Evolutionary conservation across 345 rosid genomes (phyloP).

Genomic region (Arabidopsis arenosa): DNA sequence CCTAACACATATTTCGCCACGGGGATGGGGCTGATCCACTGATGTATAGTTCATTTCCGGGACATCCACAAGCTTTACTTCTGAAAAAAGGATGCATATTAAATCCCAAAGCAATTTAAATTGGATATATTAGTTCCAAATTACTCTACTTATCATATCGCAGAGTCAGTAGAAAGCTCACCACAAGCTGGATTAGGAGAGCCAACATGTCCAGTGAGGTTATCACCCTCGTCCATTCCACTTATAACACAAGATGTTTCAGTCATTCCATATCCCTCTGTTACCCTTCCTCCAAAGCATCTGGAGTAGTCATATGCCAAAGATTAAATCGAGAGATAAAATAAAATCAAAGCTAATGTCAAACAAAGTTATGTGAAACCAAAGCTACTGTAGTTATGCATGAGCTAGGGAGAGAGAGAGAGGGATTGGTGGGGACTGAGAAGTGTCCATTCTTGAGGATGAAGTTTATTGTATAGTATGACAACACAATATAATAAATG

Average conservation of each 20-base stretch:
- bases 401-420: slow-evolving; percentile 15
- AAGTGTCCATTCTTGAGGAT: slow-evolving; percentile 17
- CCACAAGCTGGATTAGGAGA: slow-evolving; percentile 96
- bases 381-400: slow-evolving; percentile 7
- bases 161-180: slow-evolving; percentile 49
- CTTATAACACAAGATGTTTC: slow-evolving; percentile 51
- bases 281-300: slow-evolving; percentile 73
- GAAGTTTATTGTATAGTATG: neutral
- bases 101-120: slow-evolving; percentile 8
- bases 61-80: slow-evolving; percentile 95
- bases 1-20: slow-evolving; percentile 97
- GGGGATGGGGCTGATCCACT: slow-evolving; percentile 83
- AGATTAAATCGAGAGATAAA: neutral
- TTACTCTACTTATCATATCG: slow-evolving; percentile 3
- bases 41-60: slow-evolving; percentile 96
- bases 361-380: slow-evolving; percentile 13
- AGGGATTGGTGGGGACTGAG: slow-evolving; percentile 22
- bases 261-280: slow-evolving; percentile 53
- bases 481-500: slow-evolving; percentile 11
- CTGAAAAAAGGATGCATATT: slow-evolving; percentile 50
- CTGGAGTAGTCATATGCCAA: slow-evolving; percentile 45
- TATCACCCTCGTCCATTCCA: slow-evolving; percentile 50
- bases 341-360: slow-evolving; percentile 11
- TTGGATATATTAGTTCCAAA: slow-evolving; percentile 18
- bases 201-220: slow-evolving; percentile 86